Evolutionary conservation across 2,329 filamentous ascomycete genomes (phyloP).

Genomic region (Parascedosporium putredinis): DNA sequence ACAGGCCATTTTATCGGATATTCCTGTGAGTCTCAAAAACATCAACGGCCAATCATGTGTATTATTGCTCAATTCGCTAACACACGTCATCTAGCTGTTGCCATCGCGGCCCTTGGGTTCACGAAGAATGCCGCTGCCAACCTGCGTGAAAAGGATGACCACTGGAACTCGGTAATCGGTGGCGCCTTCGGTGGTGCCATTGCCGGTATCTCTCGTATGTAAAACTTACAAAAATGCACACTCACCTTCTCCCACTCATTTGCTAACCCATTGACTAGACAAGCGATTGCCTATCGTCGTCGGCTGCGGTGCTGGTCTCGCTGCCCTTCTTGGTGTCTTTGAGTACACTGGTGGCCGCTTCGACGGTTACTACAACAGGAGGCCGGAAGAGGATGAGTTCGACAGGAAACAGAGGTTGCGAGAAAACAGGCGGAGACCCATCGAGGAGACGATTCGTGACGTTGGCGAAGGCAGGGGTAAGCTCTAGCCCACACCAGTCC

Average conservation of each 20-base stretch:
- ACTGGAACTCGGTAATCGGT: slow-evolving; percentile 62
- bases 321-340: slow-evolving; percentile 50
- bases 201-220: slow-evolving; percentile 36
- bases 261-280: slow-evolving; percentile 16
- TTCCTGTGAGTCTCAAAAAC: slow-evolving; percentile 7
- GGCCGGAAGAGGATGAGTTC: slow-evolving; percentile 54
- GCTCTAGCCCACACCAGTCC: slow-evolving; percentile 16
- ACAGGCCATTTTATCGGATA: slow-evolving; percentile 62
- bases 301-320: slow-evolving; percentile 51
- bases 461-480: slow-evolving; percentile 81
- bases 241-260: not conserved
- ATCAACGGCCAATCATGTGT: not conserved
- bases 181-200: slow-evolving; percentile 68
- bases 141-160: slow-evolving; percentile 73
- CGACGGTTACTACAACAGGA: slow-evolving; percentile 31
- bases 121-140: slow-evolving; percentile 68
- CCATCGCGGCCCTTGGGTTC: slow-evolving; percentile 68
- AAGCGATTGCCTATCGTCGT: slow-evolving; percentile 57
- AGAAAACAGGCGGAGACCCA: slow-evolving; percentile 61
- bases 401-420: slow-evolving; percentile 65
- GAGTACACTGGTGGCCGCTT: slow-evolving; percentile 58
- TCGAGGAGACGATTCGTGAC: slow-evolving; percentile 69
- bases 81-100: slow-evolving; percentile 21
- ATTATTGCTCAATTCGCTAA: not conserved
- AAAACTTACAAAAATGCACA: not conserved